phyloP scores from a whole-genome alignment of 495 filamentous ascomycete genomes.

The Penicillium macrosclerotiorum region DNA sequence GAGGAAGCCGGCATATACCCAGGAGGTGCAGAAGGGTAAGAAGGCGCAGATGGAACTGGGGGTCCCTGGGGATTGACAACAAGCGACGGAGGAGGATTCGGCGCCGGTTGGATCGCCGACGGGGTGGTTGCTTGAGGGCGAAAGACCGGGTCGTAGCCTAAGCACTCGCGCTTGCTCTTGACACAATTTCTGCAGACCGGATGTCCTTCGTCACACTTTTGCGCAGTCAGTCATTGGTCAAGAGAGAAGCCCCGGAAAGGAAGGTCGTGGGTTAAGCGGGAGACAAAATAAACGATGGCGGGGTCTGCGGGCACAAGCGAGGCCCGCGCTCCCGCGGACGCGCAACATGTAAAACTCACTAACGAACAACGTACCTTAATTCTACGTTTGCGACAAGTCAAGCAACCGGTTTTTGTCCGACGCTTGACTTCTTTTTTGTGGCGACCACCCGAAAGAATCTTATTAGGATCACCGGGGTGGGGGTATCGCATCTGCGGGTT shows the following conservation, averaged over 20 bases:
- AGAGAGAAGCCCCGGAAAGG: conserved; percentile 15
- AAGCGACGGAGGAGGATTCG: conserved; percentile 49
- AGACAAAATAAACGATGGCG: conserved; percentile 36
- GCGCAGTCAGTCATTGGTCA: conserved; percentile 17
- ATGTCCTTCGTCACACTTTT: conserved; percentile 93
- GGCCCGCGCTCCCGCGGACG: conserved; percentile 39
- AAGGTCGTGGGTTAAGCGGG: conserved; percentile 20
- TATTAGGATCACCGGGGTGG: conserved; percentile 44
- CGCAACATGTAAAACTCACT: conserved; percentile 31
- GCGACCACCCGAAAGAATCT: conserved; percentile 73
- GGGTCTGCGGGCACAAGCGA: conserved; percentile 51
- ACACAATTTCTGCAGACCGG: conserved; percentile 95
- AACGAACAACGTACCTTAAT: conserved; percentile 81
- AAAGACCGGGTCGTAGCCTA: conserved; percentile 98
- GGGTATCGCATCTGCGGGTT: conserved; percentile 45
- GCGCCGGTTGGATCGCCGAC: conserved; percentile 74
- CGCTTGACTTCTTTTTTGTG: conserved; percentile 99
- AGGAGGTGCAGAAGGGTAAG: conserved; percentile 51
- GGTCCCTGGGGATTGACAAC: conserved; percentile 47
- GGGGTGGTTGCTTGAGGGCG: conserved; percentile 75
- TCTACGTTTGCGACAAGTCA: conserved; percentile 93
- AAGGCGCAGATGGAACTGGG: conserved; percentile 26
- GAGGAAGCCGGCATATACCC: conserved; percentile 59
- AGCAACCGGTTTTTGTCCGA: conserved; percentile 93
- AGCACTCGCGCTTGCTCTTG: conserved; percentile 95